These are phyloP conservation scores for Cutaneotrichosporon cutaneum DNA, from an alignment of 1,284 basidiomycete genomes.

Conservation along the genomic window DNA sequence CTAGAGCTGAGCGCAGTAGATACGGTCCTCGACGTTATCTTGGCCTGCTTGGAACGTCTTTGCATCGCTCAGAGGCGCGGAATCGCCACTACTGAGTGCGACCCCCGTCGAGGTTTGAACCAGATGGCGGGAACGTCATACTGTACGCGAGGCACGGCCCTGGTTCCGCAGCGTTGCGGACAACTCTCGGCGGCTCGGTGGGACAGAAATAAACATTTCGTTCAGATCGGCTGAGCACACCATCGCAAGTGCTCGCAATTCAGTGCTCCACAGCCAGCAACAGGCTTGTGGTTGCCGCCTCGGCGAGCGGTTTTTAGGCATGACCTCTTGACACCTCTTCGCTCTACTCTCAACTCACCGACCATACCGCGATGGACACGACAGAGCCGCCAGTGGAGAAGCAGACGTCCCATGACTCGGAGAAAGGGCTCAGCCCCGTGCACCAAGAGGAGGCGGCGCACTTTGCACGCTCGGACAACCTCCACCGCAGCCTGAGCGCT, in stretches of 20 bases:
- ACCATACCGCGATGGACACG: not conserved
- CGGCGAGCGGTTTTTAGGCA: not conserved
- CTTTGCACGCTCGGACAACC: constrained; percentile 13
- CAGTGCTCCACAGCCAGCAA: not conserved
- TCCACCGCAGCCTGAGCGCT: constrained; percentile 13
- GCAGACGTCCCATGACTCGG: not conserved
- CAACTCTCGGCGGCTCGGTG: not conserved
- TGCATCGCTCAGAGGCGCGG: too few relatives aligned
- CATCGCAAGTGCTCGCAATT: not conserved
- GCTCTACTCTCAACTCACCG: not conserved
- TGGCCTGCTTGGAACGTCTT: too few relatives aligned
- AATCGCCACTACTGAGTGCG: too few relatives aligned
- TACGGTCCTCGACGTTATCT: too few relatives aligned
- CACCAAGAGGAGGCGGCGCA: constrained; percentile 4
- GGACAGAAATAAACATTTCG: not conserved
- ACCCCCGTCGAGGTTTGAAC: not conserved
- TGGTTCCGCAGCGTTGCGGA: not conserved
- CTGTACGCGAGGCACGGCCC: not conserved
- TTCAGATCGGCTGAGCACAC: not conserved
- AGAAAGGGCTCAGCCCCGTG: not conserved
- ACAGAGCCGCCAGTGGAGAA: not conserved
- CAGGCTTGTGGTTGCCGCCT: not conserved
- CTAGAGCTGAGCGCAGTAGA: too few relatives aligned
- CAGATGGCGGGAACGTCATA: not conserved
- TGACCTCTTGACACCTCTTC: not conserved